Percentiles rank a stretch among this genome's conserved stretches.
These are phyloP conservation scores for Apiospora malaysiana DNA, from an alignment of 2,329 filamentous ascomycete species.

Conservation along the genomic window DNA sequence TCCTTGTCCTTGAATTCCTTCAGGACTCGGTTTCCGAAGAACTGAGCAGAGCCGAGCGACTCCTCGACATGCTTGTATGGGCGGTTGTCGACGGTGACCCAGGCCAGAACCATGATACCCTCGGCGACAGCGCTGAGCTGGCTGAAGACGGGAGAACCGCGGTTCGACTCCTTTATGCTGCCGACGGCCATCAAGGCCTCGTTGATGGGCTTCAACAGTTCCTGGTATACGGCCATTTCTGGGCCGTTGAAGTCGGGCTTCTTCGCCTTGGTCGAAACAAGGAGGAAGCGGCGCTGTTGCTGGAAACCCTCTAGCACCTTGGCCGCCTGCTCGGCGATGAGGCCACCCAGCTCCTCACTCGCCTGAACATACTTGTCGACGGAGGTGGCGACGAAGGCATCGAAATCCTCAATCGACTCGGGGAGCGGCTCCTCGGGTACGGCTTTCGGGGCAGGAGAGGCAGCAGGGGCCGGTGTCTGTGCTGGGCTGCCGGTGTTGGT, in stretches of 20 bases:
- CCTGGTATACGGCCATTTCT: conserved; percentile 70
- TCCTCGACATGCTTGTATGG: conserved; percentile 88
- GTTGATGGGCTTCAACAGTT: conserved; percentile 86
- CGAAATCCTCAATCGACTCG: conserved; percentile 85
- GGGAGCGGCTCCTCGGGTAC: conserved; percentile 65
- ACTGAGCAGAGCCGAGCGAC: conserved; percentile 82
- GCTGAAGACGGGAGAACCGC: conserved; percentile 75
- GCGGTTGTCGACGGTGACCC: conserved; percentile 84
- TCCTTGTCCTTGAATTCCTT: conserved; percentile 88
- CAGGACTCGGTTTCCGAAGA: conserved; percentile 92
- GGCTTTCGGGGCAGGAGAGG: conserved; percentile 41
- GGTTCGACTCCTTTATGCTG: conserved; percentile 82
- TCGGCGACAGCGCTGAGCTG: conserved; percentile 89
- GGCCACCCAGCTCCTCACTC: conserved; percentile 77
- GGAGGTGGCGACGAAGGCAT: conserved; percentile 74
- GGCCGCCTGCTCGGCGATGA: conserved; percentile 77
- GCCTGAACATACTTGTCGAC: conserved; percentile 79
- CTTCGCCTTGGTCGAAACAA: conserved; percentile 88
- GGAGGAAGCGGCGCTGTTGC: conserved; percentile 85
- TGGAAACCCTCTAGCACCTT: conserved; percentile 71
- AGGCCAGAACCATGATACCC: conserved; percentile 86
- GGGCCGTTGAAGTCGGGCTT: conserved; percentile 75
- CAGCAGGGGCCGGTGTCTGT: neutral
- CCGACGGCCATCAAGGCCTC: conserved; percentile 79
- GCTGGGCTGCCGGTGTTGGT: conserved; percentile 37